Conservation (phyloP, 2,329 filamentous ascomycete species). For the Capronia americana region DNA sequence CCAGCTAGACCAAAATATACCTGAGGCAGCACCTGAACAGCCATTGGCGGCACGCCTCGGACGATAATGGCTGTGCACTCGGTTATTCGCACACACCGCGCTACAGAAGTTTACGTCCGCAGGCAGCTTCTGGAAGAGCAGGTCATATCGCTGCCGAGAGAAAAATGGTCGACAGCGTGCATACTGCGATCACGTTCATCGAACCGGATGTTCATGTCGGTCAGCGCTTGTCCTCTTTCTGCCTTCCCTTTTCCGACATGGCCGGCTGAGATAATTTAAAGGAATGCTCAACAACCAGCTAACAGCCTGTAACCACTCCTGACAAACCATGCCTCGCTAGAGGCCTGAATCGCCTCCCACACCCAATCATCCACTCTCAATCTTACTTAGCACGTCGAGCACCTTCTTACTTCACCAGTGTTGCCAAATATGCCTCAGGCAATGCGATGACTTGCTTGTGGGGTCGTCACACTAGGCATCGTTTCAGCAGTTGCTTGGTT, state of each 20-base stretch:
- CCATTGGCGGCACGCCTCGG: slow-evolving; percentile 6
- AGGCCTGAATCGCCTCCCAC: slow-evolving; percentile 1
- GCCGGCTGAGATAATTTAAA: slow-evolving; percentile 22
- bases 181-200: slow-evolving; percentile 1
- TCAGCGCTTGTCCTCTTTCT: slow-evolving; percentile 29
- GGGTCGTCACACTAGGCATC: slow-evolving; percentile 25
- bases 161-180: slow-evolving; percentile 8
- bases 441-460: slow-evolving; percentile 4
- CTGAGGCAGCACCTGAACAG: slow-evolving; percentile 1
- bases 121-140: slow-evolving; percentile 1
- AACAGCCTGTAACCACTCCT: slow-evolving; percentile 17
- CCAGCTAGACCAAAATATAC: background rate
- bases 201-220: slow-evolving; percentile 2
- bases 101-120: background rate
- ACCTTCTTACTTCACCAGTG: slow-evolving; percentile 13
- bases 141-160: background rate
- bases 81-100: background rate
- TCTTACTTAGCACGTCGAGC: slow-evolving; percentile 23
- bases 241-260: slow-evolving; percentile 20
- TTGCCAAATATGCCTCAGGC: slow-evolving; percentile 22
- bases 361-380: slow-evolving; percentile 25
- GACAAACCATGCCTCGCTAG: slow-evolving; percentile 24
- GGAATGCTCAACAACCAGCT: slow-evolving; percentile 7
- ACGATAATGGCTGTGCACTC: slow-evolving; percentile 4
- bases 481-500: slow-evolving; percentile 26